Base-by-base conservation (phyloP, 306 rosid genomes). In the Trifolium pratense region DNA sequence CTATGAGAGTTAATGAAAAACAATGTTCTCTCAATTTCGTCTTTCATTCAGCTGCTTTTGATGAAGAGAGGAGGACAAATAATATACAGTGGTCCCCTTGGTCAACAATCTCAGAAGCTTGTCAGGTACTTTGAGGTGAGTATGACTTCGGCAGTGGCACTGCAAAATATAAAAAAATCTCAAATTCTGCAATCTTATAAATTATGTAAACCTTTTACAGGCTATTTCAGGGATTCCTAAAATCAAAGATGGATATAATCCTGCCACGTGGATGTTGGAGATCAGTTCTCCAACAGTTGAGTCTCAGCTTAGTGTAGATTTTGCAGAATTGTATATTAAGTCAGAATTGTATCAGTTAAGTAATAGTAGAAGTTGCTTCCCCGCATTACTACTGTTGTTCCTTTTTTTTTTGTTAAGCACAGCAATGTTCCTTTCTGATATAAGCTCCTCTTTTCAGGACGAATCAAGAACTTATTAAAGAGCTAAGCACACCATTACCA, bases 21-120 rank as follows among this genome's bases (percentile, higher is more conserved):
- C 9, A 21, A 34, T 11, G 55, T 11, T 32, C 21, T 36, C 71
- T 68, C 3, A 64, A 64, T 45, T 64, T 64, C 20, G 16, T 61
- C 9, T 75, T 78, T 14, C 68, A 53, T 78, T 63, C 84, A 83
- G 87, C 73, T 86, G 6, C 78, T 86, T 70, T 69, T 86, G 77
- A 86, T 84, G 90, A 86, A 76, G 79, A 78, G 82, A 79, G 90
- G 86, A 69, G 90, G 90, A 71, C 83, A 81, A 73, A 34, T 86
- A 66, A 76, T 84, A 73, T 86, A 86, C 71, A 78, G 70, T 39
- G 90, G 90, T 68, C 83, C 86, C 26, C 82, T 86, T 39, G 87
- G 87, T 65, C 79, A n/a, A 49, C 75, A 84, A 52, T 84, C 90
- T 59, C 80, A 53, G n/a, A 86, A 76, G 64, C 82, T 86, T 20